Evolutionary conservation across 345 rosid genomes (phyloP), one percentile per base, ranked within the genome.

Genomic region (Garcia nutans): DNA sequence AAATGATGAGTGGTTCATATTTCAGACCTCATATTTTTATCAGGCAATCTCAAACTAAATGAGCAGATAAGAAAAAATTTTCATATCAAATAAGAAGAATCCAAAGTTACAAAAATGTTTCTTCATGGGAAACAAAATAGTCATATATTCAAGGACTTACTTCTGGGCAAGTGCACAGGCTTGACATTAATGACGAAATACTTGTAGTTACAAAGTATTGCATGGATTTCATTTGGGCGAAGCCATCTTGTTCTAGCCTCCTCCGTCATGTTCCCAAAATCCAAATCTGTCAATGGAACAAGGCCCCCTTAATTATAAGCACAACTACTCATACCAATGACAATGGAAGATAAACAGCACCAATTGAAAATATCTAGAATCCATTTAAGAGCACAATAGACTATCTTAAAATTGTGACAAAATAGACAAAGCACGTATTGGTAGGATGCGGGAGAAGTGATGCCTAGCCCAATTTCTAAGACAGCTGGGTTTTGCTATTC

Each of bases 211-310:
- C 86, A 89, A 24, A 96, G 92, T 58, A 92, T 73, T 19, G 99
- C 98, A 44, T 88, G 91, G 74, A 96, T 93, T 86, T 96, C 99
- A 55, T 96, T 96, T 5, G 99, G 99, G 45, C 97, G 97, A 20
- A 96, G 91, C 99, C 98, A 96, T 87, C 98, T 89, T 23, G 85
- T 68, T 82, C 73, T 86, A 22, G 97, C 97, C 82, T 96, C 99
- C 84, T 86, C 95, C 87, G 69, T 70, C 79, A 89, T 89, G 77
- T 20, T 83, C 31, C 28, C 77, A 63, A 91, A 82, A 84, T 96
- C 98, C 85, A 96, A 89, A 86, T 91, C 99, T 93, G 89, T 79
- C 61, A 77, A 82, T 10, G 28, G 24, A 78, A 70, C 70, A 75
- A 65, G 59, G 23, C 74, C 63, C 8, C 24, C 45, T 37, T 20